Percentiles rank a stretch among this genome's conserved stretches.
These are phyloP conservation scores for Clonostachys chloroleuca DNA, from an alignment of 2,329 filamentous ascomycete genomes.

Conservation along the genomic window DNA sequence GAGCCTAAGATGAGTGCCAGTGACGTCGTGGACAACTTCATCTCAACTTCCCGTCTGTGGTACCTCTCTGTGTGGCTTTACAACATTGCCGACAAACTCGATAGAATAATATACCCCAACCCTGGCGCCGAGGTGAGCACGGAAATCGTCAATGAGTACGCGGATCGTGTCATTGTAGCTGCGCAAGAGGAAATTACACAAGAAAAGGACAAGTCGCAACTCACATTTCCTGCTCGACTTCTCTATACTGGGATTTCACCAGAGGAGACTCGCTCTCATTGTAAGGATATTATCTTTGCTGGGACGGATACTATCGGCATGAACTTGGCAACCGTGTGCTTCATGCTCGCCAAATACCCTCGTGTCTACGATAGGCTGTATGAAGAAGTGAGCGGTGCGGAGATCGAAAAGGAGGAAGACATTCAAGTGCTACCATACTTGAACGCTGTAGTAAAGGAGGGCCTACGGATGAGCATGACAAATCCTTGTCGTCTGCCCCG, in stretches of 20 bases:
- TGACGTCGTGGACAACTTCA: conserved; percentile 47
- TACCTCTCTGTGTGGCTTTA: conserved; percentile 33
- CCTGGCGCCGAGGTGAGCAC: not conserved
- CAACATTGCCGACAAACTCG: not conserved
- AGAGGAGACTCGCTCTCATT: conserved; percentile 40
- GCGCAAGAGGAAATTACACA: conserved; percentile 20
- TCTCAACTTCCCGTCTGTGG: conserved; percentile 49
- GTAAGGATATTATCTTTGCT: conserved; percentile 50
- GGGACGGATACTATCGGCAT: conserved; percentile 49
- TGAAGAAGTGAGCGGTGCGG: not conserved
- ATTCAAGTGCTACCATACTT: conserved; percentile 33
- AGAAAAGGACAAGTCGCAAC: conserved; percentile 3
- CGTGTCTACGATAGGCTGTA: conserved; percentile 19
- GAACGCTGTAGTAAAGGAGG: conserved; percentile 40
- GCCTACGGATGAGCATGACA: conserved; percentile 42
- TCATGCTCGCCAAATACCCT: conserved; percentile 34
- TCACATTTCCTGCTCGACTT: conserved; percentile 42
- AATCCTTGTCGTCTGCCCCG: conserved; percentile 46
- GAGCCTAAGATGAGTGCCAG: conserved; percentile 3
- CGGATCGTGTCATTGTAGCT: conserved; percentile 22
- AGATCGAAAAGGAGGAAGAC: conserved; percentile 3
- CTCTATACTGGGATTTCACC: conserved; percentile 33
- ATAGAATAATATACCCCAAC: not conserved
- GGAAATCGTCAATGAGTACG: conserved; percentile 15
- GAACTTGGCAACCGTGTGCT: conserved; percentile 42